A percentile compares a stretch with the other conserved stretches of the same genome.
These are phyloP conservation scores for Torrubiellomyces zombiae DNA, from an alignment of 2,329 filamentous ascomycete genomes.

Conservation along the genomic window DNA sequence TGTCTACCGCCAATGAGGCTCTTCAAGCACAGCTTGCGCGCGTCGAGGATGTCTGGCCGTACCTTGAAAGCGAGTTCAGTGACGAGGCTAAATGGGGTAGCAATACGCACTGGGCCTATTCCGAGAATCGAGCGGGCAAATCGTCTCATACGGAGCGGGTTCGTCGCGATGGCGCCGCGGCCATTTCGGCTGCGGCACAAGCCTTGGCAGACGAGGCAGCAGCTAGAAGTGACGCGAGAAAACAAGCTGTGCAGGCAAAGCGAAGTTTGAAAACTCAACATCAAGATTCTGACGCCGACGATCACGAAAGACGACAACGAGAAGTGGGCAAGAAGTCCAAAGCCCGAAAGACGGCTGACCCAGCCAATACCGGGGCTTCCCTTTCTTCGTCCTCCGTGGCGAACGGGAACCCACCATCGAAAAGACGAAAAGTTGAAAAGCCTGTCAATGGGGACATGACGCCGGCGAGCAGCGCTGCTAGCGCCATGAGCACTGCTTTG, in stretches of 20 bases:
- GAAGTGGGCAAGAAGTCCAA: slow-evolving; percentile 49
- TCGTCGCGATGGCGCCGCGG: slow-evolving; percentile 61
- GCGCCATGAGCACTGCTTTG: slow-evolving; percentile 46
- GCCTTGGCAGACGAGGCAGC: slow-evolving; percentile 71
- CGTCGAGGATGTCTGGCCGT: slow-evolving; percentile 73
- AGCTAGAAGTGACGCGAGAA: slow-evolving; percentile 66
- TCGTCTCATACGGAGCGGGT: slow-evolving; percentile 55
- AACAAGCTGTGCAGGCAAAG: slow-evolving; percentile 64
- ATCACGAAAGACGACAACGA: slow-evolving; percentile 36
- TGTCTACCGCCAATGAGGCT: slow-evolving; percentile 81
- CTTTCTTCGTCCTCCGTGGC: slow-evolving; percentile 39
- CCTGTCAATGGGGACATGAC: slow-evolving; percentile 27
- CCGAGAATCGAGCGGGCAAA: slow-evolving; percentile 56
- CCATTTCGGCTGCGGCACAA: slow-evolving; percentile 60
- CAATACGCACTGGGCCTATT: slow-evolving; percentile 87
- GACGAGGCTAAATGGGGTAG: slow-evolving; percentile 91
- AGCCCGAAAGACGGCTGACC: slow-evolving; percentile 42
- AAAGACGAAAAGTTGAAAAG: slow-evolving; percentile 72
- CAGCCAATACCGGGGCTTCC: slow-evolving; percentile 41
- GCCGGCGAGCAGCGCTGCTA: slow-evolving; percentile 15
- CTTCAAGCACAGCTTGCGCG: slow-evolving; percentile 71
- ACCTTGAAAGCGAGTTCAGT: slow-evolving; percentile 78
- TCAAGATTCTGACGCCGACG: slow-evolving; percentile 67
- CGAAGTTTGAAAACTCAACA: slow-evolving; percentile 54
- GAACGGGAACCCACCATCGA: slow-evolving; percentile 42